phyloP scores from a whole-genome alignment of 192 early-diverging fungal species.

The Backusella morwellensis region DNA sequence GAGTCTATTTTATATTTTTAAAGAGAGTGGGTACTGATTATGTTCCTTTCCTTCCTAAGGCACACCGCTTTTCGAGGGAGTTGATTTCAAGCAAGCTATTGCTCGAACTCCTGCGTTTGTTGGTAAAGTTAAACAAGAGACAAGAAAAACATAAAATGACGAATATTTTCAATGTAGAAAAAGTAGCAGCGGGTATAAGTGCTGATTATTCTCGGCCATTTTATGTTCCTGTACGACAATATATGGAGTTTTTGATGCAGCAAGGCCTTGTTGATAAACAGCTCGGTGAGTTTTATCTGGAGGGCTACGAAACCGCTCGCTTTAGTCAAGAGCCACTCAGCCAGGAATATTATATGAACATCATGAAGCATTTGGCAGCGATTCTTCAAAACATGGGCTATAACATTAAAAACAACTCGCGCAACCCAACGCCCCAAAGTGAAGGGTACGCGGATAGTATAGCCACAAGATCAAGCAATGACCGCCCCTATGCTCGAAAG shows the following conservation, averaged over 20 bases:
- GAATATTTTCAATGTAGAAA: conserved; percentile 31
- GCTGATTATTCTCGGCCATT: conserved; percentile 40
- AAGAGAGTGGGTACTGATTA: background rate
- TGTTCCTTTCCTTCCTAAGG: background rate
- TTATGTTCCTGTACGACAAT: conserved; percentile 50
- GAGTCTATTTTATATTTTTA: background rate
- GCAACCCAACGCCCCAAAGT: background rate
- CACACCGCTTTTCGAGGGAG: conserved; percentile 39
- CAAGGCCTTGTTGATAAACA: conserved; percentile 40
- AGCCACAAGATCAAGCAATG: background rate
- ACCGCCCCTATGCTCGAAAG: background rate
- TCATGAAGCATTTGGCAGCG: conserved; percentile 48
- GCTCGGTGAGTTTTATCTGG: conserved; percentile 49
- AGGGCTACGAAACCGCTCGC: conserved; percentile 56
- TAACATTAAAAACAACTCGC: conserved; percentile 30
- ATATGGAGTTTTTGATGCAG: conserved; percentile 52
- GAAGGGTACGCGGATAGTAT: background rate
- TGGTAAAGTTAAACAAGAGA: conserved; percentile 27
- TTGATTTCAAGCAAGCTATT: conserved; percentile 55
- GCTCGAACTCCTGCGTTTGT: conserved; percentile 52
- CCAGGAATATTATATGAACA: conserved; percentile 48
- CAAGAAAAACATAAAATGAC: background rate
- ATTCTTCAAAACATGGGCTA: conserved; percentile 49
- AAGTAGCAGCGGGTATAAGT: conserved; percentile 39
- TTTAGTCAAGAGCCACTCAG: conserved; percentile 41